Base-by-base conservation (phyloP, 768 basidiomycete genomes). In the Mycena belliarum region DNA sequence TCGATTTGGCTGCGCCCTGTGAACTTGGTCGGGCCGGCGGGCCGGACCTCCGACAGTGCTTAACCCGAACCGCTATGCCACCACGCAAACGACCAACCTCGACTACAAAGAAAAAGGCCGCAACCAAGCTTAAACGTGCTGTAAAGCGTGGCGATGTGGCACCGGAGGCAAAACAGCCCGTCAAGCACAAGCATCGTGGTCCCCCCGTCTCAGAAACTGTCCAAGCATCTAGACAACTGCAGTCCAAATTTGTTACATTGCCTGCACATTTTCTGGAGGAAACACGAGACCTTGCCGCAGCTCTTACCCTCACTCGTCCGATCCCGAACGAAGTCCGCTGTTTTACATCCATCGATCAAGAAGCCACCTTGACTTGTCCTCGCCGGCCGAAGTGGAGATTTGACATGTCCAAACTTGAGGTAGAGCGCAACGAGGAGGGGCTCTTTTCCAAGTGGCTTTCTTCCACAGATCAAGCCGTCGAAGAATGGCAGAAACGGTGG, bases 371-470 rank as follows among this genome's bases (percentile, higher is more conserved):
- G 63, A 69, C 71, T 35, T 83, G 81, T 65, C 92, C 92, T 18
- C 82, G 74, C 60, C 70, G 95, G 56, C 95, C 95, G 4, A 93
- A 88, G 70, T 97, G 95, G 91, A 77, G 82, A 20, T 92, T 85
- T 69, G 87, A 90, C 23, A 89, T 90, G 86, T 80, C 86, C 38
- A 98, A 96, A 76, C 84, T 82, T 23, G 91, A 95, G 72, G 87
- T 98, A 16, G 94, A 98, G 67, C 79, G 77, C 51, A 97, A 96
- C 68, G 95, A 98, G 72, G 91, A 93, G 67, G 92, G 87, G 0
- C 44, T 86, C 37, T 95, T 93, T 24, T 46, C 54, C 40, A 63
- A 63, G 68, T 97, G 95, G 93, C 74, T 93, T 20, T 69, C 74
- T 6, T 75, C 83, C 63, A 89, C 86, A 6, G 88, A 93, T 65